Evolutionary conservation across 345 rosid species (phyloP), one percentile per base, ranked within the genome.

Genomic region (Carallia brachiata): DNA sequence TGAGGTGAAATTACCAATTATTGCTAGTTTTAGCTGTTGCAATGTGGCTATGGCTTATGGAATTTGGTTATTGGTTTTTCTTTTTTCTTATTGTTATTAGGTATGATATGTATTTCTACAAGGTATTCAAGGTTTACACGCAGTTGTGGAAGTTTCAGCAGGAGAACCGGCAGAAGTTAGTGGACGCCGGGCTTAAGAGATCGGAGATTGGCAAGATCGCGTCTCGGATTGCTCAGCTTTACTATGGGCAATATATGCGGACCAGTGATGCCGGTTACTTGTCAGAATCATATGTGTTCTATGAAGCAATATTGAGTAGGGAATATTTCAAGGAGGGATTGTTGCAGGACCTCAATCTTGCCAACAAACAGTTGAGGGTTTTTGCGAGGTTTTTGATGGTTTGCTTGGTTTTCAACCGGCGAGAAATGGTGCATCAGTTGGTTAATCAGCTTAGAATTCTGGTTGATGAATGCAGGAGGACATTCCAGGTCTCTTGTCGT

Each of bases 171-270:
- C 95, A 87, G 82, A 89, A 91, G 78, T 84, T 94, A 66, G 93
- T 91, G 31, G 98, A 94, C 66, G 80, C 95, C 2, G 98, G 98
- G 67, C 93, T 94, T 56, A 91, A 90, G 85, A 85, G 97, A 78
- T 90, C 96, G 91, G 98, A 94, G 86, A 94, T 94, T 62, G 98
- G 98, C 1, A 97, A 94, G 84, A 94, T 91, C 12, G 96, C 98
- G 0, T 94, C 97, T 56, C 85, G 98, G 8, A 94, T 94, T 73
- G 97, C 90, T 4, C 98, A 91, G 82, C 95, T 91, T 17, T 90
- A 94, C 75, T 94, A 88, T 73, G 97, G 96, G 59, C 98, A 94
- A 64, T 94, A 94, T 68, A 88, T 91, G 98, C 77, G 92, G 68
- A 88, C 98, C 0, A 90, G 98, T 63, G 97, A 94, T 69, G 86